A percentile compares a stretch with the other conserved stretches of the same genome.
Evolutionary conservation across 2,329 filamentous ascomycete species (phyloP).

Genomic region (Nemania sp.): DNA sequence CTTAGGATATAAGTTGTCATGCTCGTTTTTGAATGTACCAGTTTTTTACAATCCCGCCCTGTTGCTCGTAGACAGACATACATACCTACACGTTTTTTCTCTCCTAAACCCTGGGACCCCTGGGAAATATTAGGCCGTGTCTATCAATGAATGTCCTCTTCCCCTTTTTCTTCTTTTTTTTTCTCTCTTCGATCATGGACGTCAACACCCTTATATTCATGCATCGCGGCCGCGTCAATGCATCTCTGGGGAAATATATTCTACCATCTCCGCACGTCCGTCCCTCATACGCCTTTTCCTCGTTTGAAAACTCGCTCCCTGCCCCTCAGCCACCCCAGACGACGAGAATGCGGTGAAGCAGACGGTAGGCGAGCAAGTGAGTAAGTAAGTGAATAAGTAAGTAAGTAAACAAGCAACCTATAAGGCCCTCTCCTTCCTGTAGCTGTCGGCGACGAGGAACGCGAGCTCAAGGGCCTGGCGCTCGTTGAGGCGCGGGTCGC

Average conservation of each 20-base stretch:
- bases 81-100: no score
- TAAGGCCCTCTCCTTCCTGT: constrained; percentile 47
- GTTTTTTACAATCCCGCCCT: not conserved
- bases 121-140: not conserved
- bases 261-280: not conserved
- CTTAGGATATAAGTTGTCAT: no score
- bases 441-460: constrained; percentile 89
- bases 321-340: no score
- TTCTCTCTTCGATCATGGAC: not conserved
- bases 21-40: no score
- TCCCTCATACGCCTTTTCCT: not conserved
- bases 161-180: not conserved
- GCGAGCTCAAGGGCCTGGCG: constrained; percentile 96
- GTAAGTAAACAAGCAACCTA: constrained; percentile 1
- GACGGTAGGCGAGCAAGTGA: not conserved
- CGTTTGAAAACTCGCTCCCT: not conserved
- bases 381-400: no score
- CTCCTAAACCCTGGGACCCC: no score
- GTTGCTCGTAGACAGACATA: not conserved
- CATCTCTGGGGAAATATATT: not conserved
- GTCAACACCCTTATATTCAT: not conserved
- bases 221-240: not conserved
- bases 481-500: constrained; percentile 93
- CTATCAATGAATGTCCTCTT: no score
- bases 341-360: no score